These are phyloP conservation scores for Candida sakaeoensis DNA, from an alignment of 805 yeast genomes.

Conservation along the genomic window DNA sequence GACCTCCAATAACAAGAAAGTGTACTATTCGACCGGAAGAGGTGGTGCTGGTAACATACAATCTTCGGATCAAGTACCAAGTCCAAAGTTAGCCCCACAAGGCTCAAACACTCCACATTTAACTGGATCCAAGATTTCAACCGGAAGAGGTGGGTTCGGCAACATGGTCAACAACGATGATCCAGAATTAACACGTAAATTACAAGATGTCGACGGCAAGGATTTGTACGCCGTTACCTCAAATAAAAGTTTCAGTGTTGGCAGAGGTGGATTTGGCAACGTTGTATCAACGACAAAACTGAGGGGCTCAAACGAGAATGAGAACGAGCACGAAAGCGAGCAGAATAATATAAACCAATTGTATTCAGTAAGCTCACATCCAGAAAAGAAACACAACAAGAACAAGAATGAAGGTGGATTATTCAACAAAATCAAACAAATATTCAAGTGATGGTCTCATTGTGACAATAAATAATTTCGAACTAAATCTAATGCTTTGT, in stretches of 20 bases:
- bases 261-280: constrained; percentile 68
- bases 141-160: constrained; percentile 80
- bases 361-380: constrained; percentile 34
- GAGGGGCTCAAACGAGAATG: constrained; percentile 18
- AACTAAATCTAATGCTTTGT: constrained; percentile 72
- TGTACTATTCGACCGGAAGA: constrained; percentile 64
- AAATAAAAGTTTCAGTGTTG: constrained; percentile 47
- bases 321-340: constrained; percentile 11
- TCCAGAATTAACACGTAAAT: constrained; percentile 53
- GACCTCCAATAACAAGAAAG: constrained; percentile 20
- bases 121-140: constrained; percentile 53
- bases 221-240: constrained; percentile 43
- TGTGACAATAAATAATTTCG: constrained; percentile 45
- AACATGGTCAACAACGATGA: constrained; percentile 65
- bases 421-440: constrained; percentile 43
- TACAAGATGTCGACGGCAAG: constrained; percentile 62
- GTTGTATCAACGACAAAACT: constrained; percentile 35
- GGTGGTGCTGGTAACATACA: constrained; percentile 77
- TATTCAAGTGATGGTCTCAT: constrained; percentile 22
- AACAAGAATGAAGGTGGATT: constrained; percentile 31
- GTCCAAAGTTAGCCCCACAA: constrained; percentile 54
- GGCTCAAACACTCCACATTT: constrained; percentile 62
- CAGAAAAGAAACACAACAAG: constrained; percentile 25
- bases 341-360: constrained; percentile 22
- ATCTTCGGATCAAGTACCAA: constrained; percentile 38